Evolutionary conservation across 371 early-diverging fungal genomes (phyloP), one percentile per base, ranked within the genome.

Genomic region (Zopfochytrium polystomum): DNA sequence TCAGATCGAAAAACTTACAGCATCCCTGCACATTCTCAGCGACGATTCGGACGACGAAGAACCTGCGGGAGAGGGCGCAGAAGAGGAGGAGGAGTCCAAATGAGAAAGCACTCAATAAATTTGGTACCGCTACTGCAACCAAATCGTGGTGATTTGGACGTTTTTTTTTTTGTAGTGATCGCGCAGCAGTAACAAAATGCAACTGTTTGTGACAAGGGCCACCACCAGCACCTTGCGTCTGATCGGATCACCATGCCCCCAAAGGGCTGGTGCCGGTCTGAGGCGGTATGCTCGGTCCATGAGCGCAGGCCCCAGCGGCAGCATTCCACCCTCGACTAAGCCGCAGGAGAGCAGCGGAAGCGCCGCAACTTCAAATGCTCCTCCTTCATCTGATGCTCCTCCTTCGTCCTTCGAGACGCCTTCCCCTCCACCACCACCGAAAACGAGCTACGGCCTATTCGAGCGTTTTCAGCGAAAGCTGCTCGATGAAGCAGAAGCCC

Each of bases 31-130:
- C 52, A 50, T 48, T 34, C 52, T 33, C 30, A 62, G 47, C 35
- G 50, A 23, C 30, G 62, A 58, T 33, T 38, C 23, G 27, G 63
- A 59, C 33, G 68, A 67, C 53, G 63, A 67, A 11, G 60, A 66
- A n/a, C 23, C 53, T 26, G 60, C 68, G 3, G 57, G 23, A 23
- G 43, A 59, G 5, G 63, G 63, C 34, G 53, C 55, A 6, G 61
- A 62, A 22, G 43, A 35, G 15, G 23, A 52, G 38, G 47, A 38
- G n/a, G n/a, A 38, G 38, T 7, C 38, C 11, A 38, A 18, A 18
- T 38, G 38, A 18, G 18, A 38, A 38, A 38, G 38, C 11, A 38
- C 22, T 7, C 38, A 11, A 30, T 11, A 23, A 30, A 5, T 15
- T 11, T 22, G 13, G 52, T 7, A 30, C 11, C 11, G 29, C 5